Evolutionary conservation across 2,329 filamentous ascomycete genomes (phyloP), one percentile per base, ranked within the genome.

Genomic region (Cladosporium sp.): DNA sequence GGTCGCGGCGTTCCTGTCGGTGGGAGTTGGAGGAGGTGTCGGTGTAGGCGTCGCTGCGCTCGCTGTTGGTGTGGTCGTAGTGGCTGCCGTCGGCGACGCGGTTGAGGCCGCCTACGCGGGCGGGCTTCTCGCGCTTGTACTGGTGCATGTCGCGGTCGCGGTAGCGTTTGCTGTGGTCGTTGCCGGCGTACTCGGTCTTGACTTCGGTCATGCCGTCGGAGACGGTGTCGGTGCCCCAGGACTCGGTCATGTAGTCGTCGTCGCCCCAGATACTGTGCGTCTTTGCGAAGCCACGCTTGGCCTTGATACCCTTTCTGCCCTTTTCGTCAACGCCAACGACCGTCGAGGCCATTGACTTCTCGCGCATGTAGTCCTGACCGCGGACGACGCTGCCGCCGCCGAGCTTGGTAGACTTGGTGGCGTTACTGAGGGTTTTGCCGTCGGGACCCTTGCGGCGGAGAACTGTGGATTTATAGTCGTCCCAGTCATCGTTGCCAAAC

Each of bases 381-480:
- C 67, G 72, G 12, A 93, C 82, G 3, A 85, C 71, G 69, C 86
- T 92, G 38, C 89, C 89, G 42, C 89, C 90, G n/a, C 92, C 92
- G 0, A 96, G 78, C 55, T 86, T 78, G 1, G 91, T 96, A 60
- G 82, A 85, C 61, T 83, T 82, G 1, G 90, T 95, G 0, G 87
- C 91, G 49, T 88, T 88, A 49, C 83, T 86, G 4, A 96, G 76
- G 1, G 92, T 83, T 38, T 86, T 91, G 35, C 92, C 92, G 69
- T 96, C 91, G 4, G 91, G 89, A 0, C 90, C 91, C 62, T 86
- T 90, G 47, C 91, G 86, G 36, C 93, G 81, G 39, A 98, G 72
- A 2, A 98, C 93, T 0, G 92, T 96, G 1, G 86, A 85, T 68
- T 97, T 97, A 80, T 98, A 98, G 64, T 98, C 93, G 5, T 97